Evolutionary conservation across 2,329 filamentous ascomycete species (phyloP).

Genomic region (Beauveria bassiana): DNA sequence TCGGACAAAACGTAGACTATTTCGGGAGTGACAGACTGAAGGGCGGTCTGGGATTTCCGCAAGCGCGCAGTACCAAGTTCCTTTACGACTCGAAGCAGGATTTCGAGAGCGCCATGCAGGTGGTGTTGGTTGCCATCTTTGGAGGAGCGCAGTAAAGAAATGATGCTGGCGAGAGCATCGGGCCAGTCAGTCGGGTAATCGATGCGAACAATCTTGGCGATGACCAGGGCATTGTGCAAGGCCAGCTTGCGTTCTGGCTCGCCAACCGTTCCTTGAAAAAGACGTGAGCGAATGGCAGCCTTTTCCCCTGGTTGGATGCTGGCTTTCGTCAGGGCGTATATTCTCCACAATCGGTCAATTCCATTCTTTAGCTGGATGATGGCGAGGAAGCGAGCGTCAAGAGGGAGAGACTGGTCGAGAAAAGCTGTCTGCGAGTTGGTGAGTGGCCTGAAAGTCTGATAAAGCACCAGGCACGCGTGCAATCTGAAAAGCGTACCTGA

Average conservation of each 20-base stretch:
- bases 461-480: not conserved
- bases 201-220: slow-evolving; percentile 80
- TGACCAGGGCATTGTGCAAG: slow-evolving; percentile 78
- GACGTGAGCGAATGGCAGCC: slow-evolving; percentile 60
- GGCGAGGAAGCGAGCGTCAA: slow-evolving; percentile 77
- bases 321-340: slow-evolving; percentile 48
- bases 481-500: slow-evolving; percentile 42
- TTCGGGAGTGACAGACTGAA: slow-evolving; percentile 75
- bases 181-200: slow-evolving; percentile 88
- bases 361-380: slow-evolving; percentile 95
- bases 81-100: slow-evolving; percentile 81
- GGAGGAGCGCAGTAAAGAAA: slow-evolving; percentile 51
- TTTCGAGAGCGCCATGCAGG: slow-evolving; percentile 63
- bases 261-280: slow-evolving; percentile 69
- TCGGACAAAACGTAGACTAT: slow-evolving; percentile 71
- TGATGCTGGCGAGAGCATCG: slow-evolving; percentile 51
- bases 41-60: slow-evolving; percentile 62
- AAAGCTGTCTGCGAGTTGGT: slow-evolving; percentile 58
- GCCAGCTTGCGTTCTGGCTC: slow-evolving; percentile 71
- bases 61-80: slow-evolving; percentile 78
- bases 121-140: slow-evolving; percentile 52
- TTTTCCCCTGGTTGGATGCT: slow-evolving; percentile 71
- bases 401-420: slow-evolving; percentile 67
- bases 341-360: slow-evolving; percentile 87
- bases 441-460: slow-evolving; percentile 7